Conservation (phyloP, 164 flowering plant genomes). For the Brasenia schreberi region DNA sequence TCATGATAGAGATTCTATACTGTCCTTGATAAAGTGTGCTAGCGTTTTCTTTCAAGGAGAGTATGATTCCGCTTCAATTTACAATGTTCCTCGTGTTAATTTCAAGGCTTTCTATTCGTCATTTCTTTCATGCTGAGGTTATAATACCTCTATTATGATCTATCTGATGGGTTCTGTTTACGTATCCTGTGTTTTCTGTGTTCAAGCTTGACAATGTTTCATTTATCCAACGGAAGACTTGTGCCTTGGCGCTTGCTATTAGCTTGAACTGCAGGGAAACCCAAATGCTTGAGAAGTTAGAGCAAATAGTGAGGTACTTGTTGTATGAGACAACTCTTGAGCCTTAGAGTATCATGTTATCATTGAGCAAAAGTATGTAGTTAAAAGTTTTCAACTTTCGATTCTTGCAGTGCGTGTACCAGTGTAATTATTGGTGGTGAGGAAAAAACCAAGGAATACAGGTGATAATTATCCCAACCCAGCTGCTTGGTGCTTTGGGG, state of each 20-base stretch:
- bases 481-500: not conserved
- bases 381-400: not conserved
- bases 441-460: slow-evolving; percentile 57
- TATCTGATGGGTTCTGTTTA: too few species aligned
- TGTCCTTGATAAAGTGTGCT: too few species aligned
- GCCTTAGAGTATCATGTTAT: slow-evolving; percentile 1
- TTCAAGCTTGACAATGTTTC: slow-evolving; percentile 58
- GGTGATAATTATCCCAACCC: slow-evolving; percentile 24
- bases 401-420: slow-evolving; percentile 60
- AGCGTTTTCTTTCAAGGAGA: too few species aligned
- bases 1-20: too few species aligned
- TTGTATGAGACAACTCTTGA: not conserved
- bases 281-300: slow-evolving; percentile 87
- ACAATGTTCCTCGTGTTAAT: too few species aligned
- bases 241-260: slow-evolving; percentile 78
- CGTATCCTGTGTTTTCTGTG: too few species aligned
- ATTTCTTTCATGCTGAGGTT: too few species aligned
- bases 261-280: slow-evolving; percentile 71
- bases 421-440: slow-evolving; percentile 70
- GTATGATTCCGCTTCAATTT: too few species aligned
- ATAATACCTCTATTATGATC: too few species aligned
- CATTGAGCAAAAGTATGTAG: not conserved
- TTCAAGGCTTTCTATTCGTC: too few species aligned
- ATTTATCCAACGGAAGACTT: slow-evolving; percentile 52
- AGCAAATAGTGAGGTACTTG: slow-evolving; percentile 72